Percentiles rank a stretch among this genome's conserved stretches.
phyloP scores from a whole-genome alignment of 257 asterid genomes.

The Cordia subcordata region DNA sequence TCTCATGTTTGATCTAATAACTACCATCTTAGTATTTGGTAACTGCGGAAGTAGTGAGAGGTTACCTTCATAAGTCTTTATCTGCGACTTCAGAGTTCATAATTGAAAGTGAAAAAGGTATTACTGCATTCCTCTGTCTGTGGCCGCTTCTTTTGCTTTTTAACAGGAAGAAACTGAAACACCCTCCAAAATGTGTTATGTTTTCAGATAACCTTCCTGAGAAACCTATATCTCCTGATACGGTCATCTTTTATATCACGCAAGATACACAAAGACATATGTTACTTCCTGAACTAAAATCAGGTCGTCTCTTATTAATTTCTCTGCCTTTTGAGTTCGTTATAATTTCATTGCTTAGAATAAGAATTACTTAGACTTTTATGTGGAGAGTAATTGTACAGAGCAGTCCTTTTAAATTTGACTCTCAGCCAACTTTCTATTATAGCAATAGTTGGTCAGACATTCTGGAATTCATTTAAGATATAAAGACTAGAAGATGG shows the following conservation, averaged over 20 bases:
- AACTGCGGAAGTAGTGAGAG: conserved; percentile 67
- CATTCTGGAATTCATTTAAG: neutral
- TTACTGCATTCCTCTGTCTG: conserved; percentile 3
- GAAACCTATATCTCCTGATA: conserved; percentile 71
- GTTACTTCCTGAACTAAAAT: conserved; percentile 66
- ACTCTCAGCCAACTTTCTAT: neutral
- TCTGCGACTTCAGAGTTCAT: conserved; percentile 67
- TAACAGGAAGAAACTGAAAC: conserved; percentile 19
- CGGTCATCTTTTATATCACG: conserved; percentile 63
- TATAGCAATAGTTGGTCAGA: no score
- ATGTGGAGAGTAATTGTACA: neutral
- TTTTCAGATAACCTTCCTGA: conserved; percentile 53
- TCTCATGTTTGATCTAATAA: conserved; percentile 32
- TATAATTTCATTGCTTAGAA: neutral
- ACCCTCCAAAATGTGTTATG: conserved; percentile 10
- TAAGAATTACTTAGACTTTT: neutral
- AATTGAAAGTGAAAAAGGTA: conserved; percentile 66
- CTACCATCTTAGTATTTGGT: conserved; percentile 56
- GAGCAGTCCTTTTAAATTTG: neutral
- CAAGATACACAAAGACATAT: conserved; percentile 87
- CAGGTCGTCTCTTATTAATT: conserved; percentile 37
- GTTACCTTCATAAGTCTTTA: conserved; percentile 74
- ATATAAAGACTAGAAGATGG: no score
- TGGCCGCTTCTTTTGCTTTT: conserved; percentile 8
- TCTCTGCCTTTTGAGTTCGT: conserved; percentile 1